A percentile compares a stretch with the other conserved stretches of the same genome.
Conservation (phyloP, 2,329 filamentous ascomycete species). For the Aspergillus pseudonomiae region DNA sequence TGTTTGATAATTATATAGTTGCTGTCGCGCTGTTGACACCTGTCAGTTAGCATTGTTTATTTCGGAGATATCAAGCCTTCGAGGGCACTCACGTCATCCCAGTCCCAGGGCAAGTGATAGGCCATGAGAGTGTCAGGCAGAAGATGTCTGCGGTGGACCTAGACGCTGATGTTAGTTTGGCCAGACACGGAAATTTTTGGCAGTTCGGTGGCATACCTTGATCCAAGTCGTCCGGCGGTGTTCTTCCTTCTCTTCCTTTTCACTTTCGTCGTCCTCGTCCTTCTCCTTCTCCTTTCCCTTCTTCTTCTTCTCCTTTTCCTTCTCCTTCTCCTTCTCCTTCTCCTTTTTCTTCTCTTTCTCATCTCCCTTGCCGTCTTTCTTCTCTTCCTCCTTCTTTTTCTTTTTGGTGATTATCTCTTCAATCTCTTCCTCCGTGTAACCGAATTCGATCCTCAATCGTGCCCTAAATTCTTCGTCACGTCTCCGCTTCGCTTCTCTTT, state of each 20-base stretch:
- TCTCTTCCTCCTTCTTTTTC: conserved; percentile 34
- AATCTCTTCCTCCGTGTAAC: conserved; percentile 46
- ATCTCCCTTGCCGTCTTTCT: conserved; percentile 24
- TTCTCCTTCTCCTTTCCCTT: conserved; percentile 28
- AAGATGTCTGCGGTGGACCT: conserved; percentile 51
- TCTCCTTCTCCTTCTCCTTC: conserved; percentile 36
- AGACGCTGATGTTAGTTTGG: conserved; percentile 14
- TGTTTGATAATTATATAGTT: conserved; percentile 74
- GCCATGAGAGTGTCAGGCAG: conserved; percentile 49
- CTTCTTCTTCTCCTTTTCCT: conserved; percentile 38
- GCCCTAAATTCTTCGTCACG: conserved; percentile 39
- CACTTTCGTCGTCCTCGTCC: conserved; percentile 26
- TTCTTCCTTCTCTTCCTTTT: conserved; percentile 27
- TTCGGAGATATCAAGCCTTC: neutral
- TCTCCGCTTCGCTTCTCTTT: conserved; percentile 38
- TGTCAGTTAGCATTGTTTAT: conserved; percentile 6
- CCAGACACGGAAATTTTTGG: neutral
- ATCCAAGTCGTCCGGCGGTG: conserved; percentile 43
- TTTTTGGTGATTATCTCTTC: conserved; percentile 45
- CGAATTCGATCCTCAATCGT: conserved; percentile 43
- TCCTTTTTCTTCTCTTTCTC: conserved; percentile 44
- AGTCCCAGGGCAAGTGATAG: conserved; percentile 52
- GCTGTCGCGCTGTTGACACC: conserved; percentile 52
- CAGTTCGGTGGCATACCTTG: conserved; percentile 36
- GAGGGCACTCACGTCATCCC: conserved; percentile 46